Conservation (phyloP, 257 asterid species). For the Voacanga thouarsii region DNA sequence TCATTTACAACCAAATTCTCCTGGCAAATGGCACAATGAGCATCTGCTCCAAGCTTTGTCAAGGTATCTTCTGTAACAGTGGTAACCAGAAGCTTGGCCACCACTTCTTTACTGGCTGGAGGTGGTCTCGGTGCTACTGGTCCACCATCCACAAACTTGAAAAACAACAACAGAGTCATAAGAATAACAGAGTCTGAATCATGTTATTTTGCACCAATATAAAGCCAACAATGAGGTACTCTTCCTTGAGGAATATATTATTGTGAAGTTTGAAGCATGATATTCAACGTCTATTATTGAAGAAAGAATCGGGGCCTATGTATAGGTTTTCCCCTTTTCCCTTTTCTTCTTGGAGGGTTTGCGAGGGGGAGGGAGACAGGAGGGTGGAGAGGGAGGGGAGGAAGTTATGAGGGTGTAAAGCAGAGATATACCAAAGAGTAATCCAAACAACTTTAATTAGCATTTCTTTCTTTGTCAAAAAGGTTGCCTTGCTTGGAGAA, state of each 20-base stretch:
- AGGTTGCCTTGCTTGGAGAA: neutral
- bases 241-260: neutral
- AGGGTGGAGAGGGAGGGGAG: too few species aligned
- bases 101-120: slow-evolving; percentile 93
- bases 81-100: slow-evolving; percentile 87
- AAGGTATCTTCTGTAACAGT: slow-evolving; percentile 54
- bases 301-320: neutral
- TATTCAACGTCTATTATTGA: neutral
- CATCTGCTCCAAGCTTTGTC: slow-evolving; percentile 67
- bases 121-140: slow-evolving; percentile 79
- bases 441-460: too few species aligned
- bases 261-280: neutral
- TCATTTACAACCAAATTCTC: slow-evolving; percentile 69
- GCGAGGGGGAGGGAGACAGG: neutral
- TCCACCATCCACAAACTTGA: slow-evolving; percentile 53
- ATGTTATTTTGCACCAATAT: neutral
- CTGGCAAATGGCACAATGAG: slow-evolving; percentile 86
- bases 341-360: neutral
- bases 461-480: neutral
- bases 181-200: neutral
- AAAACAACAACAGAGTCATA: slow-evolving; percentile 19
- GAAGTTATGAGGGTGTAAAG: too few species aligned
- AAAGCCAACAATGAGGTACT: neutral
- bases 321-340: neutral
- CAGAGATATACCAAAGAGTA: too few species aligned